phyloP scores from a whole-genome alignment of 805 yeast species.

The Kodamaea leandrae region DNA sequence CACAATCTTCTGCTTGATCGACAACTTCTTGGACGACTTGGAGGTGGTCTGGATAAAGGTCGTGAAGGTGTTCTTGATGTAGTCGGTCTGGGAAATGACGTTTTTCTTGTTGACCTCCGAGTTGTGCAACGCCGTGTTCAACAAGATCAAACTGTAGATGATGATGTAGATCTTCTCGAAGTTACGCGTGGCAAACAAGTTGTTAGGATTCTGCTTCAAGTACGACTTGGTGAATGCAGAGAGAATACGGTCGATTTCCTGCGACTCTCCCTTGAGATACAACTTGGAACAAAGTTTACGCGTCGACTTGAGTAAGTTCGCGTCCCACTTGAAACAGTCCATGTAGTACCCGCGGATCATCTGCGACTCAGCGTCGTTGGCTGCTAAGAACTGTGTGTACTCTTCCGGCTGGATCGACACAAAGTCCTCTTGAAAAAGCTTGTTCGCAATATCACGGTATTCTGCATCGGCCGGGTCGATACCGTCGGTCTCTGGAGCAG shows the following conservation, averaged over 20 bases:
- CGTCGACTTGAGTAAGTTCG: slow-evolving; percentile 55
- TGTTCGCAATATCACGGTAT: slow-evolving; percentile 32
- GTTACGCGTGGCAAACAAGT: slow-evolving; percentile 48
- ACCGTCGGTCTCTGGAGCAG: too few relatives aligned
- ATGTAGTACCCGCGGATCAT: slow-evolving; percentile 43
- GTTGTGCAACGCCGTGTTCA: slow-evolving; percentile 77
- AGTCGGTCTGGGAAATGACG: slow-evolving; percentile 40
- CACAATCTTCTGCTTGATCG: slow-evolving; percentile 40
- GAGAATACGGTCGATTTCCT: slow-evolving; percentile 71
- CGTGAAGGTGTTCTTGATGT: slow-evolving; percentile 40
- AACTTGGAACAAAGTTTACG: slow-evolving; percentile 60
- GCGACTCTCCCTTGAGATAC: slow-evolving; percentile 81
- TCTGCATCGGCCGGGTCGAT: slow-evolving; percentile 23
- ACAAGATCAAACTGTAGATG: slow-evolving; percentile 65
- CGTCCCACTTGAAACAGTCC: slow-evolving; percentile 46
- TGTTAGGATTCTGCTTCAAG: slow-evolving; percentile 47
- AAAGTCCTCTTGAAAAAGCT: slow-evolving; percentile 39
- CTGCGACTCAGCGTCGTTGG: slow-evolving; percentile 37
- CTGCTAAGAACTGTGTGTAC: slow-evolving; percentile 42
- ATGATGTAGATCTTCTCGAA: slow-evolving; percentile 63
- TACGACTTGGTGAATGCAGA: slow-evolving; percentile 68
- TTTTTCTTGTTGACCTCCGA: slow-evolving; percentile 36
- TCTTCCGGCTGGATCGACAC: slow-evolving; percentile 44
- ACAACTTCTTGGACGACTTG: slow-evolving; percentile 24
- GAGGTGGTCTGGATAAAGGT: slow-evolving; percentile 40